Conservation (phyloP, 164 flowering plant genomes). For the Malania oleifera region DNA sequence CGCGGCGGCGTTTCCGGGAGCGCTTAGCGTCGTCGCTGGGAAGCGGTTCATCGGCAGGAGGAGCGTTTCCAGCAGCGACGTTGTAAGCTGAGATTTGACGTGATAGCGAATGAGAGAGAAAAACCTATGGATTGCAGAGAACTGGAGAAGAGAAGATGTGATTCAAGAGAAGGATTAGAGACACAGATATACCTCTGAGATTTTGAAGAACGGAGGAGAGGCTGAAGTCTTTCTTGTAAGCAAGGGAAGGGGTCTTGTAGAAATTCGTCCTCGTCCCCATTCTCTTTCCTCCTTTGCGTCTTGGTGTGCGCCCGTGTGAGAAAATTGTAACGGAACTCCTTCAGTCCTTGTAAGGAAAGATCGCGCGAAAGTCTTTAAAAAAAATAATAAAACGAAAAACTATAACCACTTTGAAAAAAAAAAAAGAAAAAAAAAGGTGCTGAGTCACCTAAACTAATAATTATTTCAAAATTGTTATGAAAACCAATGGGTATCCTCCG, state of each 20-base stretch:
- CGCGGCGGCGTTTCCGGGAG: slow-evolving; percentile 38
- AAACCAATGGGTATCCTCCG: too few species aligned
- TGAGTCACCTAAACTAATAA: too few species aligned
- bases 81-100: slow-evolving; percentile 49
- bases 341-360: too few species aligned
- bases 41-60: slow-evolving; percentile 29
- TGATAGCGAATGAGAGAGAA: slow-evolving; percentile 4
- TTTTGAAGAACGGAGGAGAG: slow-evolving; percentile 71
- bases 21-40: slow-evolving; percentile 7
- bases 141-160: neutral
- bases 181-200: slow-evolving; percentile 37
- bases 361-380: too few species aligned
- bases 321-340: too few species aligned
- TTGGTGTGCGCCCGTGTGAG: too few species aligned
- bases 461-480: too few species aligned
- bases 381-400: too few species aligned
- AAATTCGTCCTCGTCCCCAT: slow-evolving; percentile 60
- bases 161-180: neutral
- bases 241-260: slow-evolving; percentile 68
- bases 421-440: too few species aligned
- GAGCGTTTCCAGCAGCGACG: slow-evolving; percentile 45
- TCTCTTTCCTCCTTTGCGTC: slow-evolving; percentile 2
- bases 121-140: neutral
- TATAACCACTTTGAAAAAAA: too few species aligned
- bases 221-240: slow-evolving; percentile 58